Percentiles rank a stretch among this genome's conserved stretches.
phyloP scores from a whole-genome alignment of 768 basidiomycete species.

The Phanerochaete sordida region DNA sequence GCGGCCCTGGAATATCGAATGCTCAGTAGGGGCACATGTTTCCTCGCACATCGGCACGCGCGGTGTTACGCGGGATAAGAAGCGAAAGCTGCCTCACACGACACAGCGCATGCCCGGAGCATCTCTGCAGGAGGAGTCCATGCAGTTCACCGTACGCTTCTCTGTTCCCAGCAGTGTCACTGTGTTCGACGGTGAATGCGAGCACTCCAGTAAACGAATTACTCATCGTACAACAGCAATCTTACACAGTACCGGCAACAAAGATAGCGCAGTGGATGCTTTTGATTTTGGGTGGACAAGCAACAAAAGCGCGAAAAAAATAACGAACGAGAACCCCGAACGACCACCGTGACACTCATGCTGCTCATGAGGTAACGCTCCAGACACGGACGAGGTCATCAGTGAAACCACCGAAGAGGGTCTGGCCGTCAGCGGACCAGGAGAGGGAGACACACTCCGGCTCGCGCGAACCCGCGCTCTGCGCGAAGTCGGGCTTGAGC shows the following conservation, averaged over 20 bases:
- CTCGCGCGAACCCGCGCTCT: conserved; percentile 68
- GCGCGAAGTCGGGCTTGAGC: conserved; percentile 92
- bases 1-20: too few relatives aligned
- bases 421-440: conserved; percentile 98
- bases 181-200: not conserved
- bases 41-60: too few relatives aligned
- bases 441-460: conserved; percentile 96
- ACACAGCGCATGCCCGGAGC: not conserved
- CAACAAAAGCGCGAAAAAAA: conserved; percentile 12
- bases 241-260: conserved; percentile 1
- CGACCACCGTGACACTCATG: not conserved
- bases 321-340: not conserved
- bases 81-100: not conserved
- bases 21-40: too few relatives aligned
- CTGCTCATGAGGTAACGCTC: conserved; percentile 60
- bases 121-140: not conserved
- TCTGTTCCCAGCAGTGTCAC: not conserved
- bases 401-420: conserved; percentile 94
- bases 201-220: not conserved
- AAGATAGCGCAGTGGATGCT: conserved; percentile 13
- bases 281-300: conserved; percentile 15
- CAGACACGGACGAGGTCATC: conserved; percentile 93
- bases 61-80: too few relatives aligned
- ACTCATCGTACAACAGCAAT: conserved; percentile 3
- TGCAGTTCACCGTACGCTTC: too few relatives aligned